A percentile compares a stretch with the other conserved stretches of the same genome.
These are phyloP conservation scores for Hirschfeldia incana DNA, from an alignment of 345 rosid species.

Conservation along the genomic window DNA sequence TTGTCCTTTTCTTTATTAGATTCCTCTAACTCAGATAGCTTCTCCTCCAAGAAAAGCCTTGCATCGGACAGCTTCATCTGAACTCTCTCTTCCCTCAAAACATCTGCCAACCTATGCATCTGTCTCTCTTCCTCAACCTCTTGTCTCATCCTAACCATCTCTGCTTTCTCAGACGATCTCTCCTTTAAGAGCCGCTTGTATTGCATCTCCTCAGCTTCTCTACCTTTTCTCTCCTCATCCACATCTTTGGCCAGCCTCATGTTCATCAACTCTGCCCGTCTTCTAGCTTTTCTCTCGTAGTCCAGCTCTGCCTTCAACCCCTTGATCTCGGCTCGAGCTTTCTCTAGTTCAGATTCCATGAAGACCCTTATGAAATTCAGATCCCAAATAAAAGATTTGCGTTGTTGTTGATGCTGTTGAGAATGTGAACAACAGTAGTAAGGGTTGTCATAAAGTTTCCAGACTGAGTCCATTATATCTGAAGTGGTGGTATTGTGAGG, in stretches of 20 bases:
- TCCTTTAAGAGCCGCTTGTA: constrained; percentile 65
- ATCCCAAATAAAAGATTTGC: constrained; percentile 66
- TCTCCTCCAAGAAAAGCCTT: constrained; percentile 67
- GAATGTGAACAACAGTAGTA: constrained; percentile 45
- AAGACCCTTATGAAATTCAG: constrained; percentile 53
- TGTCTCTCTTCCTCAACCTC: constrained; percentile 77
- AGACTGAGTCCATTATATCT: constrained; percentile 48
- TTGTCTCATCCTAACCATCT: constrained; percentile 55
- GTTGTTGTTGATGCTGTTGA: constrained; percentile 37
- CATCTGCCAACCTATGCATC: constrained; percentile 77
- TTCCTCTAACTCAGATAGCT: constrained; percentile 53
- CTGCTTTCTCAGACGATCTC: constrained; percentile 47
- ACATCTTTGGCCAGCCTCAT: constrained; percentile 68
- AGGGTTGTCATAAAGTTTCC: constrained; percentile 82
- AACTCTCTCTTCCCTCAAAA: constrained; percentile 82
- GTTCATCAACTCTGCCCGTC: constrained; percentile 57
- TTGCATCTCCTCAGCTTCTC: constrained; percentile 61
- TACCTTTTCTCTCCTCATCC: constrained; percentile 59
- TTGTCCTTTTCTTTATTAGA: constrained; percentile 23
- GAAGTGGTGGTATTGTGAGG: constrained; percentile 18
- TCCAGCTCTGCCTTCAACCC: constrained; percentile 76
- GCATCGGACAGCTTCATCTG: constrained; percentile 90
- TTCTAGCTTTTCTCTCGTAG: constrained; percentile 62
- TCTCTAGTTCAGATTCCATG: constrained; percentile 56
- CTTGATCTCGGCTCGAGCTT: constrained; percentile 53